phyloP scores from a whole-genome alignment of 805 yeast species.

The Yamadazyma kitorensis region DNA sequence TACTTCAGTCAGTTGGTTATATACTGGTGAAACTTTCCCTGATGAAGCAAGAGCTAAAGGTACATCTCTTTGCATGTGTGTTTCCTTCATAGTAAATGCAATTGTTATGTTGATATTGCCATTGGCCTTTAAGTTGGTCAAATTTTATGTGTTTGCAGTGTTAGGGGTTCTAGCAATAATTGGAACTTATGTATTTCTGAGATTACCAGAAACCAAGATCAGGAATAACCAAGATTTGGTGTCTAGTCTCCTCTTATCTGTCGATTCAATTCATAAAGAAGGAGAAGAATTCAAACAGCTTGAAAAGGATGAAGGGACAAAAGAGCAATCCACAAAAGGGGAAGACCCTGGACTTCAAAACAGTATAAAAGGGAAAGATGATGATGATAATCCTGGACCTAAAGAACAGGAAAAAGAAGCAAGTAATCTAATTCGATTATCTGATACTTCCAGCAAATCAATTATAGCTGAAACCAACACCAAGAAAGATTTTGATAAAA shows the following conservation, averaged over 20 bases:
- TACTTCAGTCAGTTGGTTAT: constrained; percentile 48
- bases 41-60: constrained; percentile 45
- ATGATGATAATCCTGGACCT: background rate
- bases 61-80: constrained; percentile 42
- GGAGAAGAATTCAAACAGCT: background rate
- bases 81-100: constrained; percentile 44
- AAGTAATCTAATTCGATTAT: no score
- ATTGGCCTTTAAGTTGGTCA: constrained; percentile 27
- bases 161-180: constrained; percentile 32
- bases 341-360: no score
- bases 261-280: background rate
- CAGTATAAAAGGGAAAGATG: background rate
- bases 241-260: no score
- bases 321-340: background rate
- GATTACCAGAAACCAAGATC: constrained; percentile 46
- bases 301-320: background rate
- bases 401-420: no score
- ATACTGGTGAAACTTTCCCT: constrained; percentile 50
- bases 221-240: background rate
- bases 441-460: no score
- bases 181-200: constrained; percentile 26
- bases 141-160: constrained; percentile 40
- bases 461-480: no score
- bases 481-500: no score
- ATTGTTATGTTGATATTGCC: constrained; percentile 41